phyloP scores from a whole-genome alignment of 2,329 filamentous ascomycete genomes.

The Pseudofabraea citricarpa region DNA sequence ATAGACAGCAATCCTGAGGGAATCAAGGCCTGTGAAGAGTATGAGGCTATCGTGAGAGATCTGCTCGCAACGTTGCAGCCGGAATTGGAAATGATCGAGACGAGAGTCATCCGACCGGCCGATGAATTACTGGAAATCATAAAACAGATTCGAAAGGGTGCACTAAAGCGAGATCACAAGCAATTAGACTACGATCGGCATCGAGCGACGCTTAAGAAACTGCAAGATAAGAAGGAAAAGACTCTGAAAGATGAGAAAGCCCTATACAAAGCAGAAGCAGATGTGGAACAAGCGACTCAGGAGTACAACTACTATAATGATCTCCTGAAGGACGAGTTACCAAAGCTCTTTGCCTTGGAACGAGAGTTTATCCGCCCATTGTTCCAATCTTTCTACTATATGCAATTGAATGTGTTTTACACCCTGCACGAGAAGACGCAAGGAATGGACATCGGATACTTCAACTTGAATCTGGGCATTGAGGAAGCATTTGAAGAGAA shows the following conservation, averaged over 20 bases:
- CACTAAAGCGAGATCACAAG: slow-evolving; percentile 91
- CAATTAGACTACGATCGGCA: slow-evolving; percentile 94
- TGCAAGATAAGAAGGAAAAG: slow-evolving; percentile 97
- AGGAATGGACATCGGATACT: slow-evolving; percentile 93
- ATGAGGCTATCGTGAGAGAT: slow-evolving; percentile 85
- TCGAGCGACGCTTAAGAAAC: slow-evolving; percentile 77
- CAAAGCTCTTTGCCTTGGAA: slow-evolving; percentile 84
- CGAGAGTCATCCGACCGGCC: slow-evolving; percentile 82
- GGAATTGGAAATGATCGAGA: slow-evolving; percentile 97
- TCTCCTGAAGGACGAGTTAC: slow-evolving; percentile 90
- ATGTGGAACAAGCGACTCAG: slow-evolving; percentile 85
- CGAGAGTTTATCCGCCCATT: slow-evolving; percentile 92
- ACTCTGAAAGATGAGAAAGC: slow-evolving; percentile 95
- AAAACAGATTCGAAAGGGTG: slow-evolving; percentile 88
- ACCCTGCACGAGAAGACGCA: slow-evolving; percentile 98
- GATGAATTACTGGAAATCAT: slow-evolving; percentile 92
- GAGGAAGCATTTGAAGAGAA: slow-evolving; percentile 89
- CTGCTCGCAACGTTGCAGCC: slow-evolving; percentile 83
- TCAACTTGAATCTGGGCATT: slow-evolving; percentile 85
- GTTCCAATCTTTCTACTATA: slow-evolving; percentile 99
- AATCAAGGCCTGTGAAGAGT: slow-evolving; percentile 93
- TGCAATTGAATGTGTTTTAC: slow-evolving; percentile 99
- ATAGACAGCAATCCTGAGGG: slow-evolving; percentile 87
- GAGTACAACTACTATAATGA: slow-evolving; percentile 99
- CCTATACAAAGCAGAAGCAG: slow-evolving; percentile 89